phyloP scores from a whole-genome alignment of 768 basidiomycete species.

The Clathrus columnatus region DNA sequence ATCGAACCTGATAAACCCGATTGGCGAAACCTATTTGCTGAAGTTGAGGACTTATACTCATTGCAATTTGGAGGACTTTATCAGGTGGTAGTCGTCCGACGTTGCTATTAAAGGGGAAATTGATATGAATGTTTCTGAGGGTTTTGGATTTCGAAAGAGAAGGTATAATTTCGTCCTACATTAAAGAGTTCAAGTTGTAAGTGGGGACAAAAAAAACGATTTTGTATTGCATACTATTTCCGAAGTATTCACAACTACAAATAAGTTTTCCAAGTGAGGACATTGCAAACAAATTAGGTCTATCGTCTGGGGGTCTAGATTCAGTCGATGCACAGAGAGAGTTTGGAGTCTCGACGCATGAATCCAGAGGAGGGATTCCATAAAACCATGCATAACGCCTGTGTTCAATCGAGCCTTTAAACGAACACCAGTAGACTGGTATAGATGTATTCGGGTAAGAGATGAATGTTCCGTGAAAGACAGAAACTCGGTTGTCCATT shows the following conservation, averaged over 20 bases:
- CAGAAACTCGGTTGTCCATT: constrained; percentile 38
- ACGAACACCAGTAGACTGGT: constrained; percentile 32
- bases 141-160: constrained; percentile 36
- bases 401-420: constrained; percentile 19
- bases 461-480: constrained; percentile 40
- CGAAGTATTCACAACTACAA: constrained; percentile 43
- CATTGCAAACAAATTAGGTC: constrained; percentile 48
- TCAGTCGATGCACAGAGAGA: constrained; percentile 59
- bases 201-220: background rate
- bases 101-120: constrained; percentile 25
- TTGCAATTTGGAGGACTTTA: constrained; percentile 38
- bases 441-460: constrained; percentile 55
- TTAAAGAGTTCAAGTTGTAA: background rate
- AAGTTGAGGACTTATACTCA: constrained; percentile 42
- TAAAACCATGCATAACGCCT: constrained; percentile 38
- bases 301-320: constrained; percentile 42
- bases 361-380: constrained; percentile 35
- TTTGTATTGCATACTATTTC: constrained; percentile 32
- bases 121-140: constrained; percentile 54
- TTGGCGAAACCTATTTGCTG: constrained; percentile 61
- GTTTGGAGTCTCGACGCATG: constrained; percentile 46
- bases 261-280: constrained; percentile 48
- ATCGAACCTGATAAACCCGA: constrained; percentile 58
- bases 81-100: constrained; percentile 12
- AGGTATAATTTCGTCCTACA: constrained; percentile 32